These are phyloP conservation scores for Candolleomyces eurysporus DNA, from an alignment of 768 basidiomycete genomes.

Conservation along the genomic window DNA sequence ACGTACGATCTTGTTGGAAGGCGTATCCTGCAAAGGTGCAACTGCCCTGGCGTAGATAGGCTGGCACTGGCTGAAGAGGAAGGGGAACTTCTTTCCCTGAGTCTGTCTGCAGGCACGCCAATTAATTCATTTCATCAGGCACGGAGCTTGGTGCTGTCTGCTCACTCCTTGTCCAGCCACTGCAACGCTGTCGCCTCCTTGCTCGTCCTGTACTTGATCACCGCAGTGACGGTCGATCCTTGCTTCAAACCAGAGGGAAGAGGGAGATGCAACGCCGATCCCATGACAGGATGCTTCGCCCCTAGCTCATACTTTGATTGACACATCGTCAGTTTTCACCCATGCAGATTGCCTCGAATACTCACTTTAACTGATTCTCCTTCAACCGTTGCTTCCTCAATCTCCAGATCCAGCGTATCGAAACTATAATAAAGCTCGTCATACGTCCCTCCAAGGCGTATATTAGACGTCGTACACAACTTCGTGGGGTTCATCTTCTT, in stretches of 20 bases:
- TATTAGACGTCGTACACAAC: constrained; percentile 49
- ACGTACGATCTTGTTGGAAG: constrained; percentile 80
- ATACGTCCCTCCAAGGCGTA: not conserved
- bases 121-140: not conserved
- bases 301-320: constrained; percentile 49
- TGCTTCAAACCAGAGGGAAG: constrained; percentile 42
- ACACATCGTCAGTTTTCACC: not conserved
- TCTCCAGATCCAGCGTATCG: constrained; percentile 70
- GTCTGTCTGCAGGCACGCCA: constrained; percentile 57
- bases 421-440: constrained; percentile 40
- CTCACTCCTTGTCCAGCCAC: constrained; percentile 82
- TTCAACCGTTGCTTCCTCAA: constrained; percentile 53
- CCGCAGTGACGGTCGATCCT: constrained; percentile 52
- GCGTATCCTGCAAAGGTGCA: constrained; percentile 84
- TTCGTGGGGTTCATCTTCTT: constrained; percentile 49
- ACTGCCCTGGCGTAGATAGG: constrained; percentile 85
- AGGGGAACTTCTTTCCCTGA: constrained; percentile 80
- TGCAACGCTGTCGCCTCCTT: constrained; percentile 74
- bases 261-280: constrained; percentile 65
- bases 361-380: constrained; percentile 48
- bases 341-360: constrained; percentile 7
- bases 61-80: constrained; percentile 91
- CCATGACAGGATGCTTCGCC: constrained; percentile 67
- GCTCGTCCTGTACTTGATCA: constrained; percentile 71
- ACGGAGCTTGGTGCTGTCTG: constrained; percentile 4